phyloP scores from a whole-genome alignment of 1,284 basidiomycete species.

The Blastosporella zonata region DNA sequence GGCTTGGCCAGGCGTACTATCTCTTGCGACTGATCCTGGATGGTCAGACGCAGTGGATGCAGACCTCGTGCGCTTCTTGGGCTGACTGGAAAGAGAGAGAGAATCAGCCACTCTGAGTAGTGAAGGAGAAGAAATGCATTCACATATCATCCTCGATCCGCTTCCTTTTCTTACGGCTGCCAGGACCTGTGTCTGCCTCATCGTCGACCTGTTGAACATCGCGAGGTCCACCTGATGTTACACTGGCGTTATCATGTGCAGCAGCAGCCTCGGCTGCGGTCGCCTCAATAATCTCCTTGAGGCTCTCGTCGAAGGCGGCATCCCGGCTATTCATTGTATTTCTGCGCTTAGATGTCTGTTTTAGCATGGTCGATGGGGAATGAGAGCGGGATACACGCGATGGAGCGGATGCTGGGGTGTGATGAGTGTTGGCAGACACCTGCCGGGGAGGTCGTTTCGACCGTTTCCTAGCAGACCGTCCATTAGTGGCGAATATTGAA shows the following conservation, averaged over 20 bases:
- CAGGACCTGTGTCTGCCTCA: conserved; percentile 40
- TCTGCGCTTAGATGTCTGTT: conserved; percentile 75
- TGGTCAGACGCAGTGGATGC: conserved; percentile 65
- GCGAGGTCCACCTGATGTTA: conserved; percentile 29
- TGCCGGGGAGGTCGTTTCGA: conserved; percentile 57
- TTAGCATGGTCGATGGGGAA: conserved; percentile 57
- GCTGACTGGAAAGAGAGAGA: conserved; percentile 34
- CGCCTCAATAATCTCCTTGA: conserved; percentile 68
- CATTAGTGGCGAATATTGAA: conserved; percentile 17
- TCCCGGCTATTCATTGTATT: conserved; percentile 98
- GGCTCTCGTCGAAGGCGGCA: conserved; percentile 88
- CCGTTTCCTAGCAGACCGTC: conserved; percentile 46
- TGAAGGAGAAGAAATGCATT: conserved; percentile 28
- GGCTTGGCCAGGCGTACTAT: conserved; percentile 40
- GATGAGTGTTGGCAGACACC: conserved; percentile 56
- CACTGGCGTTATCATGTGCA: conserved; percentile 35
- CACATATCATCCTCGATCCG: conserved; percentile 68
- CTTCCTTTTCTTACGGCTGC: conserved; percentile 68
- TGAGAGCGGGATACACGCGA: conserved; percentile 72
- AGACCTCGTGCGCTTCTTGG: conserved; percentile 69
- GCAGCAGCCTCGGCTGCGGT: conserved; percentile 68
- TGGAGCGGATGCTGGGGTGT: conserved; percentile 35
- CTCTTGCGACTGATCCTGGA: conserved; percentile 37
- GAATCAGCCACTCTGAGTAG: conserved; percentile 13
- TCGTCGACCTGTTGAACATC: conserved; percentile 37